Base-by-base conservation (phyloP, 2,329 filamentous ascomycete species). In the Aspergillus ochraceus region DNA sequence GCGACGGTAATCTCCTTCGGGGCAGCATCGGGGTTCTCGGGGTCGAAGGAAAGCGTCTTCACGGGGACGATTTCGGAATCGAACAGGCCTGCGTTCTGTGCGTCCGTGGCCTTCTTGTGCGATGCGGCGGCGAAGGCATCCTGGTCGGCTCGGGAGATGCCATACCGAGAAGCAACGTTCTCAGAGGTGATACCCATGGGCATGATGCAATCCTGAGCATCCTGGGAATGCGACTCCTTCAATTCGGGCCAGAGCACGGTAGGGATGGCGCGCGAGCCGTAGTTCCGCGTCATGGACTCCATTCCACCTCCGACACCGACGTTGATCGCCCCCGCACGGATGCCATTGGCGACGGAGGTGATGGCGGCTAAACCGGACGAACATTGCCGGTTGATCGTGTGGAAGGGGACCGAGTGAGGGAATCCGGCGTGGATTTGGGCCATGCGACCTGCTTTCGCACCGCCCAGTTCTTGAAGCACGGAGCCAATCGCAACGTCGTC, bases 261-360 rank as follows among this genome's bases (percentile, higher is more conserved):
- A 0, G 93, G 93, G 49, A 97, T 95, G n/a, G 93, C 93, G 59
- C 87, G 82, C 26, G 82, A 86, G 54, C 88, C 92, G 77, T 97
- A 97, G 78, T 97, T 97, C 65, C 89, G 81, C 64, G 91, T 96
- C 93, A 97, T 97, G 79, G 90, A 94, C 84, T 97, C 93, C 90
- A 96, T 97, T 30, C 93, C 93, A 2, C 90, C 93, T 10, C 88
- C 93, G 62, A 97, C 86, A 60, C 91, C 93, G 0, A 84, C 81
- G 62, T 88, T 84, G 54, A 94, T 89, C 67, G 86, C 84, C 1
- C 90, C 92, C 0, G 84, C 82, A n/a, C 86, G 84, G 67, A 97
- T 95, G 63, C 88, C 83, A 59, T 89, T 87, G 5, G 90, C 90
- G 3, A 96, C 82, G 14, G 82, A 79, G 1, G 91, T 89, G 54